These are phyloP conservation scores for Dactylis glomerata DNA, from an alignment of 176 grass and related monocot genomes.

Conservation along the genomic window DNA sequence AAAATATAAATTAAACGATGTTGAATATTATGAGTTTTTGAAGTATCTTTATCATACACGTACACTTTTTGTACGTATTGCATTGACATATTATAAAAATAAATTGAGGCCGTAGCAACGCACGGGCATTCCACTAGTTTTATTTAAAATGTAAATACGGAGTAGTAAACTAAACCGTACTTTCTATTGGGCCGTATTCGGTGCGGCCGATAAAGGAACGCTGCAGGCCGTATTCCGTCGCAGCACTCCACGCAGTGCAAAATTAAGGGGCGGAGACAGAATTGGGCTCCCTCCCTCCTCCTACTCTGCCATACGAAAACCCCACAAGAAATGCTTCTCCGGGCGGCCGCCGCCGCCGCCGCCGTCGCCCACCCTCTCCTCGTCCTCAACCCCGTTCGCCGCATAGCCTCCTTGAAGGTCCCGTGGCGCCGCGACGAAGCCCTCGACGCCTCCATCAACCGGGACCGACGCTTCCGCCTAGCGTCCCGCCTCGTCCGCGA, in stretches of 20 bases:
- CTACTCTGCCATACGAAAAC: background rate
- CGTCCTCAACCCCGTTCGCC: background rate
- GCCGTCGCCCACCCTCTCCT: background rate
- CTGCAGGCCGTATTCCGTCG: too few species aligned
- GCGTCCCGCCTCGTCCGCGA: conserved; percentile 65
- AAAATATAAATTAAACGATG: too few species aligned
- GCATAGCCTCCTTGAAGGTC: conserved; percentile 60
- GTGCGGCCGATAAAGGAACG: too few species aligned
- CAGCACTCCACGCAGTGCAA: background rate
- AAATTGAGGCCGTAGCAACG: too few species aligned
- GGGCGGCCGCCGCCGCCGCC: background rate
- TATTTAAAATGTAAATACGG: too few species aligned
- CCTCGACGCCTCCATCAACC: conserved; percentile 55
- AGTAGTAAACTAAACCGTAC: too few species aligned
- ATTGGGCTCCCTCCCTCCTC: background rate
- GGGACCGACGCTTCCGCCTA: conserved; percentile 58
- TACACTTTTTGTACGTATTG: too few species aligned
- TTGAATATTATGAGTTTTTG: too few species aligned
- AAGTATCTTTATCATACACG: too few species aligned
- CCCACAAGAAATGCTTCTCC: conserved; percentile 18
- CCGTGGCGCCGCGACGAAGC: conserved; percentile 61
- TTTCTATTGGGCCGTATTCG: too few species aligned
- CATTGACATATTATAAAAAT: too few species aligned
- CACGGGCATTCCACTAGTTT: too few species aligned
- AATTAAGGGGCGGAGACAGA: background rate